Evolutionary conservation across 352 stramenopile species (phyloP).

Genomic region (Phytophthora megakarya): DNA sequence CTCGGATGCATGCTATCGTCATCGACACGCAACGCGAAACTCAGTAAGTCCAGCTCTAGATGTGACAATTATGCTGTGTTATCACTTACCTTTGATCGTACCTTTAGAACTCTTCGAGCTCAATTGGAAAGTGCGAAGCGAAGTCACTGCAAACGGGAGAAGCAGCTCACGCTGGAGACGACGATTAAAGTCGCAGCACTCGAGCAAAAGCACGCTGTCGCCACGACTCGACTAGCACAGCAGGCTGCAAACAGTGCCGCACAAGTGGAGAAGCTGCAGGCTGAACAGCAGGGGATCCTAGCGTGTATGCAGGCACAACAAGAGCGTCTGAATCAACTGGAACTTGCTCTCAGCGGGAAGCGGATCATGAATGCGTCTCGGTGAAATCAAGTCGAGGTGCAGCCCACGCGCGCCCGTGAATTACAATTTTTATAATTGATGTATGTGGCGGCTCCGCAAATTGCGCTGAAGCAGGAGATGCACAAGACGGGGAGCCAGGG

Average conservation of each 20-base stretch:
- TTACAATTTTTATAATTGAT: slow-evolving; percentile 26
- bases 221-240: slow-evolving; percentile 47
- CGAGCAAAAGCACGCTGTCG: slow-evolving; percentile 52
- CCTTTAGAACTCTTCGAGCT: slow-evolving; percentile 43
- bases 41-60: slow-evolving; percentile 31
- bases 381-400: slow-evolving; percentile 36
- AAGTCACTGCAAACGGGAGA: slow-evolving; percentile 46
- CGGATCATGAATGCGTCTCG: slow-evolving; percentile 44
- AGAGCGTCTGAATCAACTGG: slow-evolving; percentile 54
- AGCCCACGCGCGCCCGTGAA: slow-evolving; percentile 15
- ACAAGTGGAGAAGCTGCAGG: slow-evolving; percentile 47
- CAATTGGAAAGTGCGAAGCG: slow-evolving; percentile 50
- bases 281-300: slow-evolving; percentile 56
- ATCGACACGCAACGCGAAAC: slow-evolving; percentile 50
- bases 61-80: background rate
- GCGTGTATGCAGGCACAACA: slow-evolving; percentile 42
- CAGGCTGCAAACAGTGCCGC: slow-evolving; percentile 38
- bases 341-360: slow-evolving; percentile 52
- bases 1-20: slow-evolving; percentile 60
- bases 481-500: slow-evolving; percentile 15
- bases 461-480: slow-evolving; percentile 34
- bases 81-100: slow-evolving; percentile 18
- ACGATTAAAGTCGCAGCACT: slow-evolving; percentile 49
- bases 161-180: slow-evolving; percentile 51
- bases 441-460: slow-evolving; percentile 31